Evolutionary conservation across 306 rosid genomes (phyloP).

Genomic region (Neltuma alba): DNA sequence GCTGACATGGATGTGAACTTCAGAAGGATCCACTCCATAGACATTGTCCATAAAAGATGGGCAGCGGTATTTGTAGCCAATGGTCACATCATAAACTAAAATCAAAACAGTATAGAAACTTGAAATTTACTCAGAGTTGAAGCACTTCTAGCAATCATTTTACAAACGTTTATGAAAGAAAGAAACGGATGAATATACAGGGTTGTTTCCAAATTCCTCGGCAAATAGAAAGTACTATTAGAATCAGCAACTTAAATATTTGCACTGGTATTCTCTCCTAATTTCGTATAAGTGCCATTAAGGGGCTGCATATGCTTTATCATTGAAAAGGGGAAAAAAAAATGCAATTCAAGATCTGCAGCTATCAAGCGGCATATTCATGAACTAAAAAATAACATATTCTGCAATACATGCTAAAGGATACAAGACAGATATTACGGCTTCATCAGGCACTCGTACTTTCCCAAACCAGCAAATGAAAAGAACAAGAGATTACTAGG

Average conservation of each 20-base stretch:
- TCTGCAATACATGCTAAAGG: background rate
- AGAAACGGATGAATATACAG: background rate
- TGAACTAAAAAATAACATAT: slow-evolving; percentile 16
- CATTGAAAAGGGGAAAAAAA: background rate
- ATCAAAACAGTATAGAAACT: slow-evolving; percentile 17
- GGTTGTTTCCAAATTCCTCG: background rate
- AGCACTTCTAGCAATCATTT: background rate
- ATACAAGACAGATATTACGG: slow-evolving; percentile 4
- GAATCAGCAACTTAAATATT: background rate
- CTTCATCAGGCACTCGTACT: background rate
- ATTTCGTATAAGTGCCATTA: slow-evolving; percentile 1
- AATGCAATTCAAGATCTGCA: background rate
- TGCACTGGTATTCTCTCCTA: background rate
- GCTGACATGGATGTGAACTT: slow-evolving; percentile 70
- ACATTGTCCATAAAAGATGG: slow-evolving; percentile 84
- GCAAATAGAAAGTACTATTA: background rate
- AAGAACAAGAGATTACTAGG: background rate
- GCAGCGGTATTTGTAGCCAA: slow-evolving; percentile 67
- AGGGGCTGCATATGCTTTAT: background rate
- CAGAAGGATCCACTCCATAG: slow-evolving; percentile 72
- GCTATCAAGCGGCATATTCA: slow-evolving; percentile 14
- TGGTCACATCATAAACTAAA: slow-evolving; percentile 78
- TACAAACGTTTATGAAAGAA: background rate
- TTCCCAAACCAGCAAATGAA: slow-evolving; percentile 11
- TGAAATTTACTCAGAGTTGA: background rate